Conservation (phyloP, 2,329 filamentous ascomycete species). For the Fusarium ramigenum region DNA sequence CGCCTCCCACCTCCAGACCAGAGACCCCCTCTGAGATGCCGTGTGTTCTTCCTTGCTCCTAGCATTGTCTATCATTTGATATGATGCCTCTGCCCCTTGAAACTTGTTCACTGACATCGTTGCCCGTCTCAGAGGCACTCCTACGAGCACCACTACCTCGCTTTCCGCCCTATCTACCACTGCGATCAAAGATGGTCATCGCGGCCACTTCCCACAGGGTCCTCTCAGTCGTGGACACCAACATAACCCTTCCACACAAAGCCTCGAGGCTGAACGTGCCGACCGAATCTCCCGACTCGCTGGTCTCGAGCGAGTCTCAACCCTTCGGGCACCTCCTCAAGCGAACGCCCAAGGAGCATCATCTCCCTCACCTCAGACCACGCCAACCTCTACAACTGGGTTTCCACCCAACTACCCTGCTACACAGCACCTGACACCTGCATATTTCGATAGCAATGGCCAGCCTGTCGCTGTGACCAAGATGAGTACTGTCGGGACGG, state of each 20-base stretch:
- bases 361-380: slow-evolving; percentile 60
- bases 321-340: slow-evolving; percentile 67
- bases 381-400: slow-evolving; percentile 58
- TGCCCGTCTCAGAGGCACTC: slow-evolving; percentile 74
- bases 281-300: slow-evolving; percentile 95
- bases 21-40: slow-evolving; percentile 91
- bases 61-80: not conserved
- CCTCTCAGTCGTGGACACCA: slow-evolving; percentile 65
- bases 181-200: slow-evolving; percentile 95
- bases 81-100: not conserved
- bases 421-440: slow-evolving; percentile 61
- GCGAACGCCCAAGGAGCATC: slow-evolving; percentile 45
- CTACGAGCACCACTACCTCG: slow-evolving; percentile 90
- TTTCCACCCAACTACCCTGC: slow-evolving; percentile 53
- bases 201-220: slow-evolving; percentile 74
- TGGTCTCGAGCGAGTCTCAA: slow-evolving; percentile 87
- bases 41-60: slow-evolving; percentile 62
- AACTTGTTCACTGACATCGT: slow-evolving; percentile 15
- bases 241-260: slow-evolving; percentile 70
- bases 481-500: slow-evolving; percentile 91
- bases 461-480: slow-evolving; percentile 74
- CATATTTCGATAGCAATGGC: slow-evolving; percentile 84
- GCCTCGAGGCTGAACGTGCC: slow-evolving; percentile 89
- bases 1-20: slow-evolving; percentile 81
- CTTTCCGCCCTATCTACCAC: slow-evolving; percentile 92